phyloP scores from a whole-genome alignment of 257 asterid genomes.

The Fraxinus excelsior region DNA sequence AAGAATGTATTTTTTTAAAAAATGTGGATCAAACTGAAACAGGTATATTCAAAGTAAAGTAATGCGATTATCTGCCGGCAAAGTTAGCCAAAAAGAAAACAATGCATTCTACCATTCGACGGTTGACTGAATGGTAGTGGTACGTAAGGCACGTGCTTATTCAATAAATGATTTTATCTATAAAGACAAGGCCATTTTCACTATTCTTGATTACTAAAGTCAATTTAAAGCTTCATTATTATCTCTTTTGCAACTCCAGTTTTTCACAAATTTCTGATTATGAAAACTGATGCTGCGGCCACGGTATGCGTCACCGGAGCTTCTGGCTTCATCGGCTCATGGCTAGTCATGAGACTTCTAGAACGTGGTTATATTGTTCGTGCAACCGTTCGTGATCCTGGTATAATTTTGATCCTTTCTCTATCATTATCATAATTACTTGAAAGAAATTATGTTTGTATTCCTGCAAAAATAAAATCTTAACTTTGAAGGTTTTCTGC shows the following conservation, averaged over 20 bases:
- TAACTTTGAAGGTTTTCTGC: no score
- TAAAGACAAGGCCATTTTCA: constrained; percentile 14
- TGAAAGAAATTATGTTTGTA: no score
- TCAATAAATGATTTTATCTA: constrained; percentile 17
- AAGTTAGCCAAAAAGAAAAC: background rate
- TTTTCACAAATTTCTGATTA: background rate
- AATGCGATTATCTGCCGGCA: background rate
- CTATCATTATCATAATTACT: no score
- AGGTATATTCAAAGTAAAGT: no score
- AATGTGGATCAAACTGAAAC: no score
- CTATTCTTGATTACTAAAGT: background rate
- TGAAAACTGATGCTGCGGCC: constrained; percentile 27
- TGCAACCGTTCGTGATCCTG: constrained; percentile 87
- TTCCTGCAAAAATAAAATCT: no score
- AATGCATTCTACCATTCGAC: background rate
- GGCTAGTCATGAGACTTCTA: constrained; percentile 83
- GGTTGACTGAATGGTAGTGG: constrained; percentile 34
- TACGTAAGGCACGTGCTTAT: constrained; percentile 41
- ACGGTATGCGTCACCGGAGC: constrained; percentile 92
- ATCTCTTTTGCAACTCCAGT: background rate
- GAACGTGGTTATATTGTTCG: constrained; percentile 67
- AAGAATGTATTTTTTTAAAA: no score
- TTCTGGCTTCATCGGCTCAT: constrained; percentile 85
- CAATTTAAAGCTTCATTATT: background rate
- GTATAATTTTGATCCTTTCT: constrained; percentile 29